Conservation (phyloP, 805 yeast species). For the Cyberlindnera mycetangii region DNA sequence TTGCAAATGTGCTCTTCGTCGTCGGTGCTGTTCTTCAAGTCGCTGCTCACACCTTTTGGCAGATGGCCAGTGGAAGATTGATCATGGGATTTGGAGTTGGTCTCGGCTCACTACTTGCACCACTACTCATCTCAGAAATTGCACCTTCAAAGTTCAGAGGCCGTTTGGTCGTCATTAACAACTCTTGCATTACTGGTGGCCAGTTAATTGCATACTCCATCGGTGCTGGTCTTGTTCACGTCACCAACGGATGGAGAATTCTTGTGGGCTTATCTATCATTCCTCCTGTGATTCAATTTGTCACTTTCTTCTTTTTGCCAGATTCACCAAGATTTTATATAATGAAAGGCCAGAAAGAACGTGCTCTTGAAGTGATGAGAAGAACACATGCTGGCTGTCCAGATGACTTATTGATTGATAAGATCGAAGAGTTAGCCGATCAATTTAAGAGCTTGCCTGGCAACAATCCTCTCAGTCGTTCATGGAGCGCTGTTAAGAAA, state of each 20-base stretch:
- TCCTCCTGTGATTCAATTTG: slow-evolving; percentile 78
- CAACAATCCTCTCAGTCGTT: slow-evolving; percentile 42
- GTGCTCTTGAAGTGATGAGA: slow-evolving; percentile 63
- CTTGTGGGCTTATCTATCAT: slow-evolving; percentile 87
- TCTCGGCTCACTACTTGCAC: slow-evolving; percentile 88
- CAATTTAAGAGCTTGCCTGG: slow-evolving; percentile 41
- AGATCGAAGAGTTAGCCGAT: slow-evolving; percentile 63
- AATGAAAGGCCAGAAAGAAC: slow-evolving; percentile 59
- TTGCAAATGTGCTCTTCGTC: slow-evolving; percentile 77
- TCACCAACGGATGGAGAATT: slow-evolving; percentile 87
- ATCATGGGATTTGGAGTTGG: slow-evolving; percentile 97
- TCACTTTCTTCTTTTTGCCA: slow-evolving; percentile 79
- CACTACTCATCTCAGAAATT: slow-evolving; percentile 85
- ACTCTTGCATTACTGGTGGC: slow-evolving; percentile 90
- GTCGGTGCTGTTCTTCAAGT: slow-evolving; percentile 85
- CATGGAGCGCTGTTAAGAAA: slow-evolving; percentile 59
- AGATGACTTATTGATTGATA: slow-evolving; percentile 59
- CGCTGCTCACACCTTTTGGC: slow-evolving; percentile 78
- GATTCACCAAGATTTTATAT: slow-evolving; percentile 93
- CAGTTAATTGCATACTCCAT: slow-evolving; percentile 91
- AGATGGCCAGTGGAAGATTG: slow-evolving; percentile 88
- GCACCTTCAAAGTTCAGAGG: slow-evolving; percentile 96
- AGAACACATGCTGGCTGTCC: slow-evolving; percentile 63
- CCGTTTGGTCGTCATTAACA: slow-evolving; percentile 82
- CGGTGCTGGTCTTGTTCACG: slow-evolving; percentile 79